Base-by-base conservation (phyloP, 208 protist species). In the Leishmania lainsoni region DNA sequence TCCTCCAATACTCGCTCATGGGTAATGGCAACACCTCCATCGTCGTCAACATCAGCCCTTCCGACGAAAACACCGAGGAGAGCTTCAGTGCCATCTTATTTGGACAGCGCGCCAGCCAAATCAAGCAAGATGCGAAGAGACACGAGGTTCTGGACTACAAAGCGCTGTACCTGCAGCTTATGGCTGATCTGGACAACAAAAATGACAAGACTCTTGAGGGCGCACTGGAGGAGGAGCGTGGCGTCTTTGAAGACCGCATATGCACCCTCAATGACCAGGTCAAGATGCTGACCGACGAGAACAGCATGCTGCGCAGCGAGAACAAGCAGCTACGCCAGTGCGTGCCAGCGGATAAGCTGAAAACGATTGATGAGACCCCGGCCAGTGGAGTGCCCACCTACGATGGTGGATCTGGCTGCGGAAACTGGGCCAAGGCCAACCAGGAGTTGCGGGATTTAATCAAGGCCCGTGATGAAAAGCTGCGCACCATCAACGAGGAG, bases 121-220 rank as follows among this genome's bases (percentile, higher is more conserved):
- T 99, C 71, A 97, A 97, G 85, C 93, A 98, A 78, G 90, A 96
- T 35, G 92, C 96, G 6, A 94, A 96, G 80, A 82, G 93, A 5
- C 94, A 98, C 91, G 95, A 98, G 91, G 86, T 97, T 70, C 87
- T 96, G 76, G 93, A 98, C 81, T 98, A 98, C 90, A 97, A 97
- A 74, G 93, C 92, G 0, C 83, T 98, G 0, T 97, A 96, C 78
- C 84, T 95, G 42, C 92, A 97, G 87, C 89, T 98, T 48, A 90
- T 96, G 88, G 93, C 91, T 0, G 92, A 98, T 51, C 70, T 98
- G 51, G 96, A 98, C 78, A 86, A 87, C 51, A 96, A 95, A 81
- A 94, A 96, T 79, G 93, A 96, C 80, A 86, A 91, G 75, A 94
- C 90, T 12, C 85, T 95, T 54, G 88, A 93, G 83, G 85, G 90